Evolutionary conservation across 106 monocot genomes (phyloP).

Genomic region (Gastrodia elata): DNA sequence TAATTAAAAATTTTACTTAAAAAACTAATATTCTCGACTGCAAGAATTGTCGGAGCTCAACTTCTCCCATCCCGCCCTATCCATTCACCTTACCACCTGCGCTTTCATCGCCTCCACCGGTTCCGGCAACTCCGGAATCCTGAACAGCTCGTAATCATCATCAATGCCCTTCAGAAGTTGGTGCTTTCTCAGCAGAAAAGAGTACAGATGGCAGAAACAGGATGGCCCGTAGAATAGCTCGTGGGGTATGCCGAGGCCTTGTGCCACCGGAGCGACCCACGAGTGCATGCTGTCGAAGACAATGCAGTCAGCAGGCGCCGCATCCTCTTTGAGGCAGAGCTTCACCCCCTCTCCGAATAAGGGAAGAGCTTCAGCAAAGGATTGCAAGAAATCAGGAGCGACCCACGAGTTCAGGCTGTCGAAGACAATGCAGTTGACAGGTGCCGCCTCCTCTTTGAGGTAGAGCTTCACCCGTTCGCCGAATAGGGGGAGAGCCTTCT

Average conservation of each 20-base stretch:
- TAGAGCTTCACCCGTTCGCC: background rate
- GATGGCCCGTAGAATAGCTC: conserved; percentile 21
- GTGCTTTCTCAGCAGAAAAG: background rate
- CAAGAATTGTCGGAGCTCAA: too few relatives aligned
- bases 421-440: conserved; percentile 36
- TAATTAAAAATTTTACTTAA: too few relatives aligned
- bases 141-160: conserved; percentile 16
- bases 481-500: background rate
- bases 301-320: conserved; percentile 11
- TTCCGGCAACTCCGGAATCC: conserved; percentile 38
- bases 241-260: conserved; percentile 18
- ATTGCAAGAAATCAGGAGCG: background rate
- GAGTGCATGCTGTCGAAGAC: conserved; percentile 16
- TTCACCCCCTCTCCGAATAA: background rate
- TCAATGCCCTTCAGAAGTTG: conserved; percentile 6
- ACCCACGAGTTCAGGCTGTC: conserved; percentile 41
- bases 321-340: background rate
- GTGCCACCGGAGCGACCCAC: conserved; percentile 17
- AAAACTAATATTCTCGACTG: too few relatives aligned
- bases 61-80: background rate
- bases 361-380: conserved; percentile 11
- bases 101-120: conserved; percentile 19
- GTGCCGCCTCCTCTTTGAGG: background rate
- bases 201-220: conserved; percentile 18
- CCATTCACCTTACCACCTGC: conserved; percentile 3